Evolutionary conservation across 495 filamentous ascomycete genomes (phyloP), one percentile per base, ranked within the genome.

Genomic region (Penicillium pancosmium): DNA sequence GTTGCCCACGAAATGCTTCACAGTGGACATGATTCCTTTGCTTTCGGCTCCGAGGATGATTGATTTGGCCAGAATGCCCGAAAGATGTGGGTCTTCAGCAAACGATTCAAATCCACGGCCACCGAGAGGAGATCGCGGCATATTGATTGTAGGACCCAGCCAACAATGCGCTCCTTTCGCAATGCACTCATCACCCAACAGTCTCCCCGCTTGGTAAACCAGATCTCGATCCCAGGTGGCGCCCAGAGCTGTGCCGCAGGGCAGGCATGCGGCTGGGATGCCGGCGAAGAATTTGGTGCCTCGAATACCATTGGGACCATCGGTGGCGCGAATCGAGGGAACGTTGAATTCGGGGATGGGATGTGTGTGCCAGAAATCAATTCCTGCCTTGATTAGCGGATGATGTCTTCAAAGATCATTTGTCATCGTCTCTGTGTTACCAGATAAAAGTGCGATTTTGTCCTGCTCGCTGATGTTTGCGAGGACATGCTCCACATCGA

Each of bases 1-100:
- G 61, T 91, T 91, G 44, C 81, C 84, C 2, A 88, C 82, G 62
- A 88, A 90, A 66, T 92, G 89, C 74, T 91, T 92, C 49, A 88
- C 71, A 0, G 85, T 87, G 1, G 88, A 80, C 34, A 77, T 80
- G n/a, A 91, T 77, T 1, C 83, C 82, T 18, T 78, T 82, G 16
- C 74, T 76, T 67, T 92, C 82, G 10, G 90, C 78, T 3, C 89
- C 89, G 44, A 79, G 78, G 46, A 86, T 80, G n/a, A 87, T 76
- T 11, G 78, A 73, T 1, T 81, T 83, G 7, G 88, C 86, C 15
- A 86, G 70, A 11, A 78, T 74, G 0, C 89, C 89, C 9, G 86
- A 79, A 13, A 91, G 77, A n/a, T 86, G 68, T 2, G 87, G 87
- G 63, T 92, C 89, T 62, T 91, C 89, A 0, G 87, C 88, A 49